These are phyloP conservation scores for Pyrenopolyporus hunteri DNA, from an alignment of 495 filamentous ascomycete genomes.

Conservation along the genomic window DNA sequence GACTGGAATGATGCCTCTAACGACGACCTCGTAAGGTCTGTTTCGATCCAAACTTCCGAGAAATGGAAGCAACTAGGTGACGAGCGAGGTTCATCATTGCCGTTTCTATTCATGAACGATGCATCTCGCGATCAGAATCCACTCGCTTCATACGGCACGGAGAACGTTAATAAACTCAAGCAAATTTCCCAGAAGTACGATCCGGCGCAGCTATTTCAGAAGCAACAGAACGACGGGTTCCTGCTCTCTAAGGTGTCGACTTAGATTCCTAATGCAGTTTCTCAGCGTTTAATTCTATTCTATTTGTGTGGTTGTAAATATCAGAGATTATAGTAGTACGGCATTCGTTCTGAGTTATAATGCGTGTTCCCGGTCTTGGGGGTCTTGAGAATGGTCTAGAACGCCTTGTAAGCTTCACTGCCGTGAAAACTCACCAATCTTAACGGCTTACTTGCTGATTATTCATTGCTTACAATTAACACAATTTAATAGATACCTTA, in stretches of 20 bases:
- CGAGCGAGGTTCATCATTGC: slow-evolving; percentile 6
- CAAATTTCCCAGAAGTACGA: slow-evolving; percentile 27
- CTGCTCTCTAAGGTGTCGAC: slow-evolving; percentile 10
- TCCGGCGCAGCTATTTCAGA: slow-evolving; percentile 23
- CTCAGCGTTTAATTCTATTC: too few relatives aligned
- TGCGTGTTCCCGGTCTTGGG: too few relatives aligned
- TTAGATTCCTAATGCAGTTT: not conserved
- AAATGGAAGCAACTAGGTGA: slow-evolving; percentile 11
- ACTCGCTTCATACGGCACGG: slow-evolving; percentile 26
- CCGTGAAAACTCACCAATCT: too few relatives aligned
- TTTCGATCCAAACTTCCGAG: slow-evolving; percentile 12
- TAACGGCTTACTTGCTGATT: too few relatives aligned
- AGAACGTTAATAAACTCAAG: slow-evolving; percentile 24
- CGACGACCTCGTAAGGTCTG: slow-evolving; percentile 18
- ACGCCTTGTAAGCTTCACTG: too few relatives aligned
- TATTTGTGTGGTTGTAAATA: not conserved
- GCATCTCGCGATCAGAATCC: slow-evolving; percentile 26
- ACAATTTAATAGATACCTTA: too few relatives aligned
- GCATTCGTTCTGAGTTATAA: too few relatives aligned
- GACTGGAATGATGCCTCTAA: slow-evolving; percentile 25
- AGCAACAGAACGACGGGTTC: slow-evolving; percentile 20
- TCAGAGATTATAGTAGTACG: too few relatives aligned
- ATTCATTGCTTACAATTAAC: too few relatives aligned
- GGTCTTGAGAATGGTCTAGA: too few relatives aligned
- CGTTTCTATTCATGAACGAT: slow-evolving; percentile 17